Conservation (phyloP, 352 stramenopile species). For the Phytophthora chlamydospora region DNA sequence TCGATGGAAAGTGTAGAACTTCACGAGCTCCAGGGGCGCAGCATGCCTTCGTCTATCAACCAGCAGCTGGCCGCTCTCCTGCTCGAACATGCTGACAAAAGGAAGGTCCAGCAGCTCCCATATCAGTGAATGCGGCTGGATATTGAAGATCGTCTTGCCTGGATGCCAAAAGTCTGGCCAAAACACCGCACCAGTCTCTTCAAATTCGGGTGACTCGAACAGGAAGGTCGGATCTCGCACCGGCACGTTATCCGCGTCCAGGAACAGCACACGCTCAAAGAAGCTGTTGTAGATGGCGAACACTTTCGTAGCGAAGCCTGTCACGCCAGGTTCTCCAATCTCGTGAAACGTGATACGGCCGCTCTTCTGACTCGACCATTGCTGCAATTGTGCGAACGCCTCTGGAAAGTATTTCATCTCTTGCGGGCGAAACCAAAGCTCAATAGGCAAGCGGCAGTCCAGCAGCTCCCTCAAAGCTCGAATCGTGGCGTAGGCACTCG, state of each 20-base stretch:
- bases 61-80: slow-evolving; percentile 66
- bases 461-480: slow-evolving; percentile 35
- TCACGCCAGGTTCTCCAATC: slow-evolving; percentile 36
- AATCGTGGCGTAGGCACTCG: slow-evolving; percentile 44
- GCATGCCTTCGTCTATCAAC: slow-evolving; percentile 43
- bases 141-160: slow-evolving; percentile 62
- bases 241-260: slow-evolving; percentile 63
- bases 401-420: slow-evolving; percentile 39
- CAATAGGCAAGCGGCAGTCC: slow-evolving; percentile 49
- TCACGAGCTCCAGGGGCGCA: slow-evolving; percentile 38
- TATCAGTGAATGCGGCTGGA: slow-evolving; percentile 53
- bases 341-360: slow-evolving; percentile 29
- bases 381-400: slow-evolving; percentile 27
- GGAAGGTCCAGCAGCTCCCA: slow-evolving; percentile 58
- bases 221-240: slow-evolving; percentile 54
- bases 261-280: slow-evolving; percentile 53
- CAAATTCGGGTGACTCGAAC: slow-evolving; percentile 47
- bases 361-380: slow-evolving; percentile 28
- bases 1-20: slow-evolving; percentile 47
- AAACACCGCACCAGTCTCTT: slow-evolving; percentile 53
- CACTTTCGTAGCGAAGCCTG: slow-evolving; percentile 56
- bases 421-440: slow-evolving; percentile 50
- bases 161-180: slow-evolving; percentile 80
- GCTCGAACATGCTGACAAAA: slow-evolving; percentile 67
- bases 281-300: slow-evolving; percentile 53